Conservation (phyloP, 176 grass and related monocot genomes). For the Themeda triandra region DNA sequence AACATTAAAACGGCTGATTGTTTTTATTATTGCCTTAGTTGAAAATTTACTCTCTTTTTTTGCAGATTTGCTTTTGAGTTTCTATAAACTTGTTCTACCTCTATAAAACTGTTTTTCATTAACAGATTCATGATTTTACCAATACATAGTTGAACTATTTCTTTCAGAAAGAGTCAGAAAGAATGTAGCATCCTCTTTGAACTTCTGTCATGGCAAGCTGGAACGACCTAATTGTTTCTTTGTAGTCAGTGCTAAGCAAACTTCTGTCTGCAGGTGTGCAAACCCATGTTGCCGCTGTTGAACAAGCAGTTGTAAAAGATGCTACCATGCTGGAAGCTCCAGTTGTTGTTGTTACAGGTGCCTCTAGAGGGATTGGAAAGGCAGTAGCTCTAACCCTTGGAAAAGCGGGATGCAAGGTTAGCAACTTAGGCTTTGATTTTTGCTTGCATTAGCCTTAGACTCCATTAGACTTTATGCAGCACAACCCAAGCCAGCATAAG, state of each 20-base stretch:
- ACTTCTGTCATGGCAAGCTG: background rate
- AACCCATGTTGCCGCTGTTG: constrained; percentile 68
- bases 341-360: constrained; percentile 90
- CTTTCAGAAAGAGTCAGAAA: background rate
- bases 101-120: background rate
- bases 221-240: background rate
- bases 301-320: constrained; percentile 40
- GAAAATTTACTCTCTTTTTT: background rate
- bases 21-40: constrained; percentile 1
- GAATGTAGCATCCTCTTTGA: background rate
- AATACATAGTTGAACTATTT: background rate
- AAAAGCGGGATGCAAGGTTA: constrained; percentile 90
- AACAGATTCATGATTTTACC: background rate
- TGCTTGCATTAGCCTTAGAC: background rate
- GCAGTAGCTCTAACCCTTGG: constrained; percentile 74
- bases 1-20: background rate
- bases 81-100: background rate
- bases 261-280: constrained; percentile 49
- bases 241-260: constrained; percentile 4
- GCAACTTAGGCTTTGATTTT: background rate
- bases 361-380: constrained; percentile 92
- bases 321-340: constrained; percentile 67
- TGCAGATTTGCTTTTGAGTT: constrained; percentile 1
- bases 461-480: background rate
- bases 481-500: background rate